These are phyloP conservation scores for Allium cepa DNA, from an alignment of 106 monocot genomes.

Conservation along the genomic window DNA sequence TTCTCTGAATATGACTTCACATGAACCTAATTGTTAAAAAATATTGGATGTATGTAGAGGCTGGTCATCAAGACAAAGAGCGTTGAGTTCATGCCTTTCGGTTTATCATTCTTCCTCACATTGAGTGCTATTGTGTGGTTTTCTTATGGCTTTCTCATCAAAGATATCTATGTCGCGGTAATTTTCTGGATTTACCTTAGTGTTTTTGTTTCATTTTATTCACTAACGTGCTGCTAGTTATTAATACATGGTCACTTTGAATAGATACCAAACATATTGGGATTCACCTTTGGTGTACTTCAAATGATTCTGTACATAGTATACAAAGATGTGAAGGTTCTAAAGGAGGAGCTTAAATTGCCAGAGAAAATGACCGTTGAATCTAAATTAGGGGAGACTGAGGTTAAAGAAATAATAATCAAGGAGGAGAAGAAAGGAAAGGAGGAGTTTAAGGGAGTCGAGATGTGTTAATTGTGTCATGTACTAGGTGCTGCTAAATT, in stretches of 20 bases:
- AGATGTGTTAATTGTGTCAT: background rate
- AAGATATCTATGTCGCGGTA: conserved; percentile 33
- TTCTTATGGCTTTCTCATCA: conserved; percentile 22
- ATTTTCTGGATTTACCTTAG: background rate
- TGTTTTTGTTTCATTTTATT: background rate
- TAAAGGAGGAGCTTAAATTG: background rate
- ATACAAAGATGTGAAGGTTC: conserved; percentile 22
- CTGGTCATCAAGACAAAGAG: conserved; percentile 54
- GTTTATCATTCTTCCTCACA: conserved; percentile 31
- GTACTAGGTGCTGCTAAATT: too few relatives aligned
- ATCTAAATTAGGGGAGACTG: background rate
- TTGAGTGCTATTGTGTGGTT: conserved; percentile 34
- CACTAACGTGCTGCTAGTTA: too few relatives aligned
- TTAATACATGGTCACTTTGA: background rate
- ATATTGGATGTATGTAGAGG: conserved; percentile 18
- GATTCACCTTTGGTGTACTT: conserved; percentile 26
- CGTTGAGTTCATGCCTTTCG: conserved; percentile 60
- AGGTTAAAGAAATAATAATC: background rate
- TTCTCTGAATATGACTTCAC: background rate
- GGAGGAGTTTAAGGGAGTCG: background rate
- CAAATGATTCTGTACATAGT: conserved; percentile 38
- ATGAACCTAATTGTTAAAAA: background rate
- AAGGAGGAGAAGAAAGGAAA: background rate
- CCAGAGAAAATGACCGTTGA: background rate
- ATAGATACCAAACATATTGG: conserved; percentile 37